Percentiles rank a stretch among this genome's conserved stretches.
Conservation (phyloP, 139 green algal genomes). For the Chlamydomonas sphaeroides region DNA sequence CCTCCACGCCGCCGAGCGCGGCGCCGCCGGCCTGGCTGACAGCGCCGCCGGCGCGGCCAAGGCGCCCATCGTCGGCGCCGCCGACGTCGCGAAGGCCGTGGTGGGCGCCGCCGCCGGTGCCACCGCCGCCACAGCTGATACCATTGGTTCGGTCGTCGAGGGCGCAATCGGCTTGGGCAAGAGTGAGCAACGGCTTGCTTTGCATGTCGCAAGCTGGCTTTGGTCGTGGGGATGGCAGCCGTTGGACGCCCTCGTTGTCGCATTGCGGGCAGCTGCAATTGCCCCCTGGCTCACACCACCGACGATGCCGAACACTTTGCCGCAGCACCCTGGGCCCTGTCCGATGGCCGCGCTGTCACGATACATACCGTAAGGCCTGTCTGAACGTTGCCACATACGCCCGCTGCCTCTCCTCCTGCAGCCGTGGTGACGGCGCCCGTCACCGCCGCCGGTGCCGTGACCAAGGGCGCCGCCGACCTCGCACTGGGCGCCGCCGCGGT, state of each 20-base stretch:
- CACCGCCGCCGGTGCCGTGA: slow-evolving; percentile 8
- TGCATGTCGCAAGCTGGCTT: no score
- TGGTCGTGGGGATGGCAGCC: no score
- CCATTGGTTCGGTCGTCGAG: not conserved
- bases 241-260: no score
- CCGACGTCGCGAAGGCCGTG: not conserved
- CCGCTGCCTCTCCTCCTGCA: not conserved
- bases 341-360: no score
- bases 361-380: no score
- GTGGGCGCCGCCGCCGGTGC: not conserved
- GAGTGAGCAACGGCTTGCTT: no score
- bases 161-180: not conserved
- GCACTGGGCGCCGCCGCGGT: slow-evolving; percentile 17
- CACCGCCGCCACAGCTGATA: not conserved
- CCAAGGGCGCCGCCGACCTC: slow-evolving; percentile 28
- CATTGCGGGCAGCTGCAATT: no score
- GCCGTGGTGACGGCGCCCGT: slow-evolving; percentile 21
- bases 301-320: no score
- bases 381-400: no score
- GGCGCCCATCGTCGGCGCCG: not conserved
- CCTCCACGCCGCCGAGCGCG: not conserved
- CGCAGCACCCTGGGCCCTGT: no score
- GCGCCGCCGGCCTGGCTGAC: not conserved
- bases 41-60: no score
- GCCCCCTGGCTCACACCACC: no score